These are phyloP conservation scores for Xylariaceae sp. DNA, from an alignment of 2,329 filamentous ascomycete genomes.

Conservation along the genomic window DNA sequence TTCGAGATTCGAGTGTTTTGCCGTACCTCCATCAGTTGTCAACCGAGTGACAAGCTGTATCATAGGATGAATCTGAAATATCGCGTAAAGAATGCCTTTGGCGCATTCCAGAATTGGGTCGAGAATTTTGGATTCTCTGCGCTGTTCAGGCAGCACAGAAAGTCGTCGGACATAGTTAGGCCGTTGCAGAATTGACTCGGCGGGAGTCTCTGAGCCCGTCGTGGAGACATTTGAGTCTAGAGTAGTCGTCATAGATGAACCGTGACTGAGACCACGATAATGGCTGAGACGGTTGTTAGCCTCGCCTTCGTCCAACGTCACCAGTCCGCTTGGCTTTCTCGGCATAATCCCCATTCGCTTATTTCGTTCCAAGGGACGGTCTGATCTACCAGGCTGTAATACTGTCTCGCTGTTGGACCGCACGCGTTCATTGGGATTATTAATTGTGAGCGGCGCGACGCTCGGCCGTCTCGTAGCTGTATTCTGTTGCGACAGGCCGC, in stretches of 20 bases:
- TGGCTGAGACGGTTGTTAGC: constrained; percentile 61
- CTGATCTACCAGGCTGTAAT: constrained; percentile 42
- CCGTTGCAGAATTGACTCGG: constrained; percentile 51
- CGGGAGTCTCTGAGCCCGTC: constrained; percentile 55
- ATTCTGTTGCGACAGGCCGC: constrained; percentile 65
- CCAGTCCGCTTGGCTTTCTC: constrained; percentile 54
- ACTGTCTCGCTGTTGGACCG: constrained; percentile 61
- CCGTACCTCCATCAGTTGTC: constrained; percentile 50
- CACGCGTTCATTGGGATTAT: constrained; percentile 61
- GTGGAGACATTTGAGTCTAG: constrained; percentile 32
- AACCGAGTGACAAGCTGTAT: constrained; percentile 61
- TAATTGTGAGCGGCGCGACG: constrained; percentile 64
- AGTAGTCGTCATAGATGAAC: constrained; percentile 59
- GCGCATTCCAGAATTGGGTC: constrained; percentile 60
- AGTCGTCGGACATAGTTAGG: constrained; percentile 59
- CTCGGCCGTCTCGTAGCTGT: constrained; percentile 61
- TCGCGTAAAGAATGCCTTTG: constrained; percentile 60
- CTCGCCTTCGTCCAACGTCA: constrained; percentile 57
- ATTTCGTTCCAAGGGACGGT: constrained; percentile 50
- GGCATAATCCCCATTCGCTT: constrained; percentile 61
- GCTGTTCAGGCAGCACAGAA: constrained; percentile 57
- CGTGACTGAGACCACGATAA: constrained; percentile 60
- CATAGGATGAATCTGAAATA: constrained; percentile 63
- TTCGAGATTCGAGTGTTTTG: constrained; percentile 58
- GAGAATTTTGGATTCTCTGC: constrained; percentile 54